Percentiles rank a stretch among this genome's conserved stretches.
phyloP scores from a whole-genome alignment of 352 stramenopile genomes.

The Phytophthora sp. region DNA sequence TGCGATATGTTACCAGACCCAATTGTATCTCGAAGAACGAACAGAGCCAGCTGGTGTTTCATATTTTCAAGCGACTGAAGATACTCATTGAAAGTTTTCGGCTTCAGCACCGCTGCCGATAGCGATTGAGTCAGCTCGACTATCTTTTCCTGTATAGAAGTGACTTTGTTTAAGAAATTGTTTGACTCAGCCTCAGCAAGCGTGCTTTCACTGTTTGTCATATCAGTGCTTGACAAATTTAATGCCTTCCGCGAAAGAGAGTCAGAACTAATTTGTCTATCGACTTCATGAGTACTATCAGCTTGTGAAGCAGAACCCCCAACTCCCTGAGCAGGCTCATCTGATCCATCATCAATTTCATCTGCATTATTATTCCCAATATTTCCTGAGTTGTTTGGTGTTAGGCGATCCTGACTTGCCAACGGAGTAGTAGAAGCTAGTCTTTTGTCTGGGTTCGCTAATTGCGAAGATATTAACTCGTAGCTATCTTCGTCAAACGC shows the following conservation, averaged over 20 bases:
- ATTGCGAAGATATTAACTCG: constrained; percentile 42
- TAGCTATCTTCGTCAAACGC: constrained; percentile 78
- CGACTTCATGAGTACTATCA: not conserved
- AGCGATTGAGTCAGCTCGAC: constrained; percentile 4
- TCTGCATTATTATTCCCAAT: constrained; percentile 7
- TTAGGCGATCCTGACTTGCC: constrained; percentile 9
- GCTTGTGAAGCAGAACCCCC: constrained; percentile 2
- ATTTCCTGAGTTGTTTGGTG: constrained; percentile 10
- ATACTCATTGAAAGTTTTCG: constrained; percentile 39
- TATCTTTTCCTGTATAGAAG: constrained; percentile 4
- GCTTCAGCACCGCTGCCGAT: constrained; percentile 8
- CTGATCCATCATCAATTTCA: not conserved
- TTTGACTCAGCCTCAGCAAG: not conserved
- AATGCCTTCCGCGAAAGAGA: constrained; percentile 18
- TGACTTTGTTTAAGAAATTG: not conserved
- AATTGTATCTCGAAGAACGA: constrained; percentile 23
- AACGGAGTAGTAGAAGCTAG: constrained; percentile 1
- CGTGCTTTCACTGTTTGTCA: not conserved
- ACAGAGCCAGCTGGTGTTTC: constrained; percentile 27
- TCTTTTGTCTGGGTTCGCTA: constrained; percentile 11
- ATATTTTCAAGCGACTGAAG: constrained; percentile 24
- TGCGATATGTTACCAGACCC: not conserved
- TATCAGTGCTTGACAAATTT: not conserved
- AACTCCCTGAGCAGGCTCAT: not conserved
- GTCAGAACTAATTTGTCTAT: not conserved